Evolutionary conservation across 441 rosid species (phyloP).

Genomic region (Daphne laureola): DNA sequence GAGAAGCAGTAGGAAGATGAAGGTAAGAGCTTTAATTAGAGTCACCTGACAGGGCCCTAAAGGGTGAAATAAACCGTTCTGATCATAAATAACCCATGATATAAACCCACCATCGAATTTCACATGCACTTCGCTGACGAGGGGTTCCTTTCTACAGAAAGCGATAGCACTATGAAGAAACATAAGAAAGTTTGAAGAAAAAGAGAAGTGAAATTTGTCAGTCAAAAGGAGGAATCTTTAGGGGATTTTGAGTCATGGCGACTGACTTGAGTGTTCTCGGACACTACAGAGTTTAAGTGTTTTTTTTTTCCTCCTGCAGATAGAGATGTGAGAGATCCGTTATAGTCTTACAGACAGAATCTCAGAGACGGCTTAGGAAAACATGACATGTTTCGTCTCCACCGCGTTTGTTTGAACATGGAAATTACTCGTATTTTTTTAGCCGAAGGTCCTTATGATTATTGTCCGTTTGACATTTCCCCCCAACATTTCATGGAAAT

Average conservation of each 20-base stretch:
- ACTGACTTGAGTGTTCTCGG: neutral
- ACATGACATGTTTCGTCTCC: slow-evolving; percentile 24
- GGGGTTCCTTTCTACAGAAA: slow-evolving; percentile 37
- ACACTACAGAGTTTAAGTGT: slow-evolving; percentile 8
- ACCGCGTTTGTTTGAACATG: slow-evolving; percentile 43
- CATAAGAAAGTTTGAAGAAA: neutral
- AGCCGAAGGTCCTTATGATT: neutral
- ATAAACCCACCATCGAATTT: slow-evolving; percentile 56
- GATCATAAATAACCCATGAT: slow-evolving; percentile 28
- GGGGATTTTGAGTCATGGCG: too few relatives aligned
- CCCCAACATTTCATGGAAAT: too few relatives aligned
- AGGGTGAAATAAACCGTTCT: slow-evolving; percentile 37
- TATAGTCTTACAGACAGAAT: slow-evolving; percentile 27
- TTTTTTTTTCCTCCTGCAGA: neutral
- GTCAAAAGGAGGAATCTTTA: too few relatives aligned
- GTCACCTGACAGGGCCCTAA: slow-evolving; percentile 43
- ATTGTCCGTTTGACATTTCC: too few relatives aligned
- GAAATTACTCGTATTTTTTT: slow-evolving; percentile 11
- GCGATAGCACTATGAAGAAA: slow-evolving; percentile 24
- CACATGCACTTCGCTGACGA: slow-evolving; percentile 54
- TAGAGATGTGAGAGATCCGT: slow-evolving; percentile 31
- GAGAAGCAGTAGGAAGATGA: slow-evolving; percentile 10
- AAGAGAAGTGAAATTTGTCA: too few relatives aligned
- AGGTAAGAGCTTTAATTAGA: slow-evolving; percentile 15
- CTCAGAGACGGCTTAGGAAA: slow-evolving; percentile 15